Evolutionary conservation across 2,329 filamentous ascomycete genomes (phyloP).

Genomic region (Pyrenophora graminea): DNA sequence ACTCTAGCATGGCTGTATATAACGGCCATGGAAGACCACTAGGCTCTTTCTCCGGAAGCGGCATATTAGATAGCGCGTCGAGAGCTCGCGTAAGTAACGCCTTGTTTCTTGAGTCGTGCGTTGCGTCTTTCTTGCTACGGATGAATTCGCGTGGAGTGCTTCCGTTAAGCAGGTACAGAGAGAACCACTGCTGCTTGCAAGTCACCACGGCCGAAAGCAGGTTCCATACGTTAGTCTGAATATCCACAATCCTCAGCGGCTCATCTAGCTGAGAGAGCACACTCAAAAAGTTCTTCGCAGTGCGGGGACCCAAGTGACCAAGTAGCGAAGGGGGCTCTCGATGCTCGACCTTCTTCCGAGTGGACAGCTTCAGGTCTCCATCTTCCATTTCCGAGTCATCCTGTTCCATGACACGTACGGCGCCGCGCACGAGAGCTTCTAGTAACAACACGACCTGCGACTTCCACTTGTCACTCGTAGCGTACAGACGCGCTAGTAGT

Average conservation of each 20-base stretch:
- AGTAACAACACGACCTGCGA: constrained; percentile 70
- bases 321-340: constrained; percentile 87
- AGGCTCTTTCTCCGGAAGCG: constrained; percentile 61
- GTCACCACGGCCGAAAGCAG: constrained; percentile 85
- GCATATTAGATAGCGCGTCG: constrained; percentile 68
- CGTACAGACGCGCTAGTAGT: constrained; percentile 76
- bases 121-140: constrained; percentile 56
- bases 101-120: constrained; percentile 51
- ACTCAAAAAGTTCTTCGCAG: constrained; percentile 81
- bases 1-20: constrained; percentile 78
- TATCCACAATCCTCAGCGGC: constrained; percentile 68
- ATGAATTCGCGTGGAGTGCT: constrained; percentile 78
- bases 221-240: constrained; percentile 76
- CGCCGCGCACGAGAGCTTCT: constrained; percentile 72
- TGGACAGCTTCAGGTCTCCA: constrained; percentile 7
- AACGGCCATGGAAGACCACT: constrained; percentile 48
- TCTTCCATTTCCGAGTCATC: constrained; percentile 13
- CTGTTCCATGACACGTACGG: constrained; percentile 59
- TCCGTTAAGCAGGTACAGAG: constrained; percentile 88
- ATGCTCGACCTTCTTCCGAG: constrained; percentile 11
- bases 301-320: constrained; percentile 80
- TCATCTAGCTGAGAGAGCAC: constrained; percentile 76
- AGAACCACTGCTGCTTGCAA: constrained; percentile 94
- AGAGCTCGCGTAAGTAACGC: constrained; percentile 78
- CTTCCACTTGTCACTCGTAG: constrained; percentile 68